phyloP scores from a whole-genome alignment of 202 grass and related monocot genomes.

The Zoysia matrella region DNA sequence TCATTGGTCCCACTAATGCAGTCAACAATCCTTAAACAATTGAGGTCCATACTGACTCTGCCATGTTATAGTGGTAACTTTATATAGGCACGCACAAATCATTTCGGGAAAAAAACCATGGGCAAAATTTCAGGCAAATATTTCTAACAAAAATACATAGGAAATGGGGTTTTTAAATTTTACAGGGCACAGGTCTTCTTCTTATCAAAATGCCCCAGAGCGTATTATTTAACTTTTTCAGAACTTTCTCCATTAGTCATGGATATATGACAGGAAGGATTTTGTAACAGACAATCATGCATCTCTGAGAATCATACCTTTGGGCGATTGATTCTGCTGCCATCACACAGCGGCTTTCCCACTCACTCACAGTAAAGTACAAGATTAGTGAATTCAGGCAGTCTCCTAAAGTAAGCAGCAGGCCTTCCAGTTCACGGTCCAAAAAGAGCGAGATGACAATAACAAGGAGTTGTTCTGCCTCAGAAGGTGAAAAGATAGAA shows the following conservation, averaged over 20 bases:
- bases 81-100: slow-evolving; percentile 10
- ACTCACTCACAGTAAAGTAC: slow-evolving; percentile 67
- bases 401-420: slow-evolving; percentile 61
- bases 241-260: neutral
- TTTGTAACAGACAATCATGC: neutral
- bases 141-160: slow-evolving; percentile 5
- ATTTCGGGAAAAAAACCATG: neutral
- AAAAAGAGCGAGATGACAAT: slow-evolving; percentile 74
- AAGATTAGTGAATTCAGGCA: slow-evolving; percentile 71
- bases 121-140: neutral
- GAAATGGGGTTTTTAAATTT: neutral
- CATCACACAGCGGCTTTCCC: slow-evolving; percentile 63
- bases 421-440: slow-evolving; percentile 70
- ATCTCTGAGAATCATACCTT: slow-evolving; percentile 52
- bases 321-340: slow-evolving; percentile 66
- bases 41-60: slow-evolving; percentile 79
- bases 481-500: slow-evolving; percentile 65
- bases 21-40: slow-evolving; percentile 80
- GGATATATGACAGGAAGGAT: neutral
- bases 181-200: too few relatives aligned
- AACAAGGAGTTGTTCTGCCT: slow-evolving; percentile 77
- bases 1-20: slow-evolving; percentile 62
- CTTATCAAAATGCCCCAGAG: too few relatives aligned
- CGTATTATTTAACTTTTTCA: slow-evolving; percentile 5
- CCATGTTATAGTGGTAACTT: slow-evolving; percentile 40